Base-by-base conservation (phyloP, 345 rosid species). In the Alliaria petiolata region DNA sequence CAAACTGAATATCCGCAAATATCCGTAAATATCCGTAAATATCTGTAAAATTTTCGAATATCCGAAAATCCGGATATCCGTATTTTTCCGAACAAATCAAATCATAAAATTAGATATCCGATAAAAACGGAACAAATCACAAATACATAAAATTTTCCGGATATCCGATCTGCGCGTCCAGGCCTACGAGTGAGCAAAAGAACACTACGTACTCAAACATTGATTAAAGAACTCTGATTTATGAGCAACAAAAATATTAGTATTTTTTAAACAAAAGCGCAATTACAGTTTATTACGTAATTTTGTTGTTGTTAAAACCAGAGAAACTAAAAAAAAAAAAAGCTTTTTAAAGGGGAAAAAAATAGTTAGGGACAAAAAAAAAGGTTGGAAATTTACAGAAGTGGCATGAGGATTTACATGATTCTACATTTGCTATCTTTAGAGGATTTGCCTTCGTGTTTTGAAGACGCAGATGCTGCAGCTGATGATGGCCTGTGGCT, bases 361-460 rank as follows among this genome's bases (percentile, higher is more conserved):
- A 16, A 59, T 22, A 68, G 74, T 36, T 52, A 44, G 33, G 49
- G 30, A 8, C n/a, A n/a, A 22, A 0, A 54, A 9, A 69, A 68
- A 52, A 9, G 3, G 42, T 51, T 38, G 54, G 60, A 44, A 46
- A 78, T 75, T 57, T 65, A 81, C 76, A 79, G 8, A 67, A 66
- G 35, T 20, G 38, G 47, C n/a, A 56, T 3, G 65, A 63, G 53
- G 62, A 70, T 63, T 89, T 83, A 91, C 97, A 91, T 85, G 74
- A 91, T 71, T 65, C 56, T 80, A 79, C 97, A 91, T 79, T 82
- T 91, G 3, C 83, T 91, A 74, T 90, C 90, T 43, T 76, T 76
- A 13, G 71, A 12, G 10, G 91, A 60, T 78, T 91, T 93, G 66
- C 85, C 76, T 0, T 89, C 96, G 1, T 83, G 71, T 81, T 70